These are phyloP conservation scores for Aspergillus amoenus DNA, from an alignment of 2,329 filamentous ascomycete species.

Conservation along the genomic window DNA sequence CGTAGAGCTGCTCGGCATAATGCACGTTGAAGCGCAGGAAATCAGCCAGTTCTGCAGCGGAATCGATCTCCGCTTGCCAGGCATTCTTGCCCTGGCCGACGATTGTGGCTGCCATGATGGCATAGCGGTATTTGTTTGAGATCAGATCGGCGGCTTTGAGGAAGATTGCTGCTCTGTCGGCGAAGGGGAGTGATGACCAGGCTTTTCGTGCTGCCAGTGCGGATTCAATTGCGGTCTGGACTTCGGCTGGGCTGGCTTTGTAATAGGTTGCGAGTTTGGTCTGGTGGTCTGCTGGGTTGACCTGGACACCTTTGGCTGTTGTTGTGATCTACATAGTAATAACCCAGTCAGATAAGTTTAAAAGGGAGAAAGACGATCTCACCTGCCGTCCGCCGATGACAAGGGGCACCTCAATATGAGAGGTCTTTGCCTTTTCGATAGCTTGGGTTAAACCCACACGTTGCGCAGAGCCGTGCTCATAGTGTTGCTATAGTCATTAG, in stretches of 20 bases:
- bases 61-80: conserved; percentile 97
- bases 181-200: conserved; percentile 86
- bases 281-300: too few relatives aligned
- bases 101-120: conserved; percentile 95
- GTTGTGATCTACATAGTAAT: too few relatives aligned
- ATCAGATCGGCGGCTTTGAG: conserved; percentile 93
- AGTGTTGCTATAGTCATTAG: too few relatives aligned
- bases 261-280: conserved; percentile 68
- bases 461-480: too few relatives aligned
- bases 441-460: too few relatives aligned
- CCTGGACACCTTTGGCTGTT: too few relatives aligned
- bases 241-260: conserved; percentile 70
- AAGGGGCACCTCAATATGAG: too few relatives aligned
- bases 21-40: conserved; percentile 90
- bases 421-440: too few relatives aligned
- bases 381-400: too few relatives aligned
- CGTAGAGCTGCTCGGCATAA: conserved; percentile 88
- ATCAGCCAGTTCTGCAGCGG: conserved; percentile 89
- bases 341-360: too few relatives aligned
- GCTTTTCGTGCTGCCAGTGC: conserved; percentile 81
- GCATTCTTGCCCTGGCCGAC: conserved; percentile 96
- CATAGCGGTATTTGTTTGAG: conserved; percentile 88
- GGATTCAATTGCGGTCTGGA: conserved; percentile 75
- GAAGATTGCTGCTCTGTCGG: conserved; percentile 89
- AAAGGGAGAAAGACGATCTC: too few relatives aligned